Evolutionary conservation across 768 basidiomycete genomes (phyloP), one percentile per base, ranked within the genome.

Genomic region (Hysterangium stoloniferum): DNA sequence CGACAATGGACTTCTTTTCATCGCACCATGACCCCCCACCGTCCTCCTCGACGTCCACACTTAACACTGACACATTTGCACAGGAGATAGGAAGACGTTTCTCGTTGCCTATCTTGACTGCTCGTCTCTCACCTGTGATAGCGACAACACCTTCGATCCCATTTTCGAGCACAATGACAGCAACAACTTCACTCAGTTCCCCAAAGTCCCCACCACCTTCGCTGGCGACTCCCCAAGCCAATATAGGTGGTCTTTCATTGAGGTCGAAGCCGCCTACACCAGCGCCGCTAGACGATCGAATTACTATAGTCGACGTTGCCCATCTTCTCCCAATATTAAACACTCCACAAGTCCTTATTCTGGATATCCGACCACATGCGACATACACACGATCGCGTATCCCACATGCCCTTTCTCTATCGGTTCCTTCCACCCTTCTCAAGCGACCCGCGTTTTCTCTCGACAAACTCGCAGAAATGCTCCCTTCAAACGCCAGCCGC

Each of bases 371-470:
- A 0, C 82, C 91, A 9, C 86, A 88, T 66, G 82, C 84, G 15
- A 78, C 84, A 6, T 84, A 79, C 63, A 66, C 78, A 5, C 60
- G 74, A 7, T 80, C 81, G 20, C 83, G 91, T 44, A 58, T 96
- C 27, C 75, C 75, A 34, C 59, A 66, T 42, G 83, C 92, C 6
- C 70, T 96, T 47, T 90, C 90, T 42, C 78, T 98, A 55, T 88
- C 87, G 41, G 87, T 96, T 4, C 94, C 95, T 1, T 92, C 94
- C 2, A 97, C 93, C 0, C 82, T 97, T 19, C 82, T 98, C 62
- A 92, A 91, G 56, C 82, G 94, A 0, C 92, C 92, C 1, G 73
- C 83, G 3, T 95, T 92, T 69, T 83, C 87, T 24, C 75, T 95
- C 7, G 72, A 79, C 35, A 82, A 82, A 35, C 75, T 98, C 24